phyloP scores from a whole-genome alignment of 2,329 filamentous ascomycete species.

The Dothistroma septosporum region DNA sequence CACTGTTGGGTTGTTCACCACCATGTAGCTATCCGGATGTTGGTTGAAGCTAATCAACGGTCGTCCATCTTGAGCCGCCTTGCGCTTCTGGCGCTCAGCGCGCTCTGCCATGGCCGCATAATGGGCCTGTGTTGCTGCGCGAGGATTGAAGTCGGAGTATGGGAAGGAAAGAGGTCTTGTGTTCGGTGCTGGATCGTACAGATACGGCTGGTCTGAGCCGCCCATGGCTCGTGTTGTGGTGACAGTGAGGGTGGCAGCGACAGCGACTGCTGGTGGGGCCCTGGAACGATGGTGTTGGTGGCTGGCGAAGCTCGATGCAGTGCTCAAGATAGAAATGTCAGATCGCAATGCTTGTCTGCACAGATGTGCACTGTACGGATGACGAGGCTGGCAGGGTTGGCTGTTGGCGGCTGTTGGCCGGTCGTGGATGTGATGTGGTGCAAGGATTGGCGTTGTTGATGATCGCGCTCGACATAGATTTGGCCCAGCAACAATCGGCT shows the following conservation, averaged over 20 bases:
- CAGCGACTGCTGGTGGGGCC: background rate
- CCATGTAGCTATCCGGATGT: slow-evolving; percentile 73
- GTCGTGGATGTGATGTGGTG: too few species aligned
- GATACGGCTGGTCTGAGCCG: slow-evolving; percentile 56
- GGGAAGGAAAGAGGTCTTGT: slow-evolving; percentile 52
- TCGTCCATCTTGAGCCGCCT: slow-evolving; percentile 67
- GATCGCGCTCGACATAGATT: too few species aligned
- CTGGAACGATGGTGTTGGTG: background rate
- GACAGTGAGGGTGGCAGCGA: background rate
- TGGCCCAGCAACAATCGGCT: background rate
- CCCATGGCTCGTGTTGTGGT: slow-evolving; percentile 18
- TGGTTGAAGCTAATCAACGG: slow-evolving; percentile 78
- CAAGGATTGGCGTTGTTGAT: too few species aligned
- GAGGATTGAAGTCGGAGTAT: slow-evolving; percentile 71
- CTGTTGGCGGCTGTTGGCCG: background rate
- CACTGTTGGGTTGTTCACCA: slow-evolving; percentile 59
- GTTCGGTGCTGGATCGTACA: slow-evolving; percentile 57
- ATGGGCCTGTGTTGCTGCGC: slow-evolving; percentile 76
- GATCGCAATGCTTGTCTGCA: background rate
- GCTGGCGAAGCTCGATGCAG: background rate
- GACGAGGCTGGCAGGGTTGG: slow-evolving; percentile 1
- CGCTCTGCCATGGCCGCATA: slow-evolving; percentile 50
- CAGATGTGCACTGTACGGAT: background rate
- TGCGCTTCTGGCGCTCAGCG: slow-evolving; percentile 50
- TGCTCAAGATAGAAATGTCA: background rate